Evolutionary conservation across 768 basidiomycete genomes (phyloP).

Genomic region (Ramaria sp.): DNA sequence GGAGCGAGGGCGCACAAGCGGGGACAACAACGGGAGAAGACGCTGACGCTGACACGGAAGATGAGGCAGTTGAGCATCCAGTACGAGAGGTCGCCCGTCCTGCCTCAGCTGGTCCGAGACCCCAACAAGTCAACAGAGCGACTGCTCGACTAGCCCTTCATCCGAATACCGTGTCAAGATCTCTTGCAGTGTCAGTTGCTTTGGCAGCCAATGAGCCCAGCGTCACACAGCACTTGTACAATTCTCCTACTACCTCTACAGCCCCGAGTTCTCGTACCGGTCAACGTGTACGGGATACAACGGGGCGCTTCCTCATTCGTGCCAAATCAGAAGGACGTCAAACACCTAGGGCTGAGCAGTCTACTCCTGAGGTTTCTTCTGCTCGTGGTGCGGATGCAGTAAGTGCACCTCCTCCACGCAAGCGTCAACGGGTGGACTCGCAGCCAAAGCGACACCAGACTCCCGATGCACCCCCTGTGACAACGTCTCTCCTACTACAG

Average conservation of each 20-base stretch:
- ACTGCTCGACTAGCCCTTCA: background rate
- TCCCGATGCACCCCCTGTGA: constrained; percentile 17
- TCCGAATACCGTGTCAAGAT: background rate
- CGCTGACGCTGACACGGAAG: constrained; percentile 4
- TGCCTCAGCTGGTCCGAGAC: constrained; percentile 8
- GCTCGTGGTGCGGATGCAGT: constrained; percentile 1
- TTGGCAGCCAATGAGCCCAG: background rate
- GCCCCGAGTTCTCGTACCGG: background rate
- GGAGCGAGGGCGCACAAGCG: constrained; percentile 13
- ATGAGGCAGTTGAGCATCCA: constrained; percentile 13
- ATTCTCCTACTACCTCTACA: background rate
- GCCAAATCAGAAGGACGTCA: background rate
- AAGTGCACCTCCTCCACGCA: constrained; percentile 15
- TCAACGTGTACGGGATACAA: background rate
- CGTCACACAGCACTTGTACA: background rate
- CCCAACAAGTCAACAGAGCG: background rate
- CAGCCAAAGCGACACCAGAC: constrained; percentile 11
- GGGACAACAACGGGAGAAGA: constrained; percentile 6
- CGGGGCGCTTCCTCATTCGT: background rate
- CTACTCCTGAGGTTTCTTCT: background rate
- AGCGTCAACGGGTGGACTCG: constrained; percentile 17
- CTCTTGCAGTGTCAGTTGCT: constrained; percentile 3
- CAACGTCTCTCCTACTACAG: constrained; percentile 11
- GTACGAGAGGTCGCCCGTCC: constrained; percentile 7
- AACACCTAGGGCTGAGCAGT: background rate